phyloP scores from a whole-genome alignment of 108 stramenopile genomes.

The Bacterosira constricta region DNA sequence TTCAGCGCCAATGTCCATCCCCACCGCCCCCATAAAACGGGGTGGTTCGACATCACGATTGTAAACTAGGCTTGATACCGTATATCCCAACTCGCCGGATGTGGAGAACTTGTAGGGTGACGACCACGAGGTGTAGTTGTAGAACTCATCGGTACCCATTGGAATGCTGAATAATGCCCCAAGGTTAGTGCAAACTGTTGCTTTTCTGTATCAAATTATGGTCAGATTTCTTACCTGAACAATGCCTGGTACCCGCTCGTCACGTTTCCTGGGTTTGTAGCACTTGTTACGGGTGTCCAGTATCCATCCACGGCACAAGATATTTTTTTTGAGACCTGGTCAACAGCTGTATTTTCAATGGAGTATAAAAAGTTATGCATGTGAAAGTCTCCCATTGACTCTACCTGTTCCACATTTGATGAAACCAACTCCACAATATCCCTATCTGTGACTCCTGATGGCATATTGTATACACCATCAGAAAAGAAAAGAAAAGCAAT shows the following conservation, averaged over 20 bases:
- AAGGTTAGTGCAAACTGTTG: too few relatives aligned
- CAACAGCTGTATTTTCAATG: constrained; percentile 18
- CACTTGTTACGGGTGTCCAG: constrained; percentile 29
- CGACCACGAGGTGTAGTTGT: constrained; percentile 61
- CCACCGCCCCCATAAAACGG: constrained; percentile 60
- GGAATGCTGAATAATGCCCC: constrained; percentile 29
- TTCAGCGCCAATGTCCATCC: constrained; percentile 43
- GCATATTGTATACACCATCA: constrained; percentile 38
- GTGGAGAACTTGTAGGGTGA: constrained; percentile 59
- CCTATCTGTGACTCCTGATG: constrained; percentile 16
- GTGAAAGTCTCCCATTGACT: constrained; percentile 19
- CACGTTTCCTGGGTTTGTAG: constrained; percentile 9
- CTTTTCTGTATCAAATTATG: not conserved
- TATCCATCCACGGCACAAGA: constrained; percentile 44
- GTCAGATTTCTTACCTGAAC: not conserved
- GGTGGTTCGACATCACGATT: constrained; percentile 48
- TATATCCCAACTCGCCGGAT: constrained; percentile 48
- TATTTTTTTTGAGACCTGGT: constrained; percentile 22
- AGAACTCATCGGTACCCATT: constrained; percentile 21
- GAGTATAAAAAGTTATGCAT: constrained; percentile 33
- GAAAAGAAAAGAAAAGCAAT: constrained; percentile 44
- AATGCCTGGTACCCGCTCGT: constrained; percentile 24
- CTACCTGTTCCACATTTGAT: constrained; percentile 1
- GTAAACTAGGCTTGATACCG: constrained; percentile 65
- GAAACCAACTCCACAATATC: constrained; percentile 16